Evolutionary conservation across 2,329 filamentous ascomycete genomes (phyloP), one percentile per base, ranked within the genome.

Genomic region (Xylaria sp.): DNA sequence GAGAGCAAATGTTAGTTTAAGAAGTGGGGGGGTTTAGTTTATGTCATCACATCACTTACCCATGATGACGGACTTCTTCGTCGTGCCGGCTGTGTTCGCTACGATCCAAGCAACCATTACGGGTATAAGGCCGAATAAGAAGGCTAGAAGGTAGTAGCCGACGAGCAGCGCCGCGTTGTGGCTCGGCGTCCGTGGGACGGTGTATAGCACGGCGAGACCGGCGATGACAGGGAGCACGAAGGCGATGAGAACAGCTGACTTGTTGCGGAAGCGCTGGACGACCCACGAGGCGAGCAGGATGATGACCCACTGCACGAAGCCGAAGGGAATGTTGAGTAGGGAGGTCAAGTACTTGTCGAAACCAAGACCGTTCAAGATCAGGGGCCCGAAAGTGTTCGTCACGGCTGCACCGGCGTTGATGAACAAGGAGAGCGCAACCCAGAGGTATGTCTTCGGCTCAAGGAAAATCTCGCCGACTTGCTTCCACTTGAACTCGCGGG

Each of bases 81-180:
- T 91, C 17, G 85, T 87, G 6, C 90, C 90, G 0, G 84, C 90
- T 0, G 89, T 91, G 76, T 92, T 92, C 7, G 86, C 88, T 5
- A 92, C 84, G 65, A 92, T 89, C 90, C 90, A 93, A 0, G 87
- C 85, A 0, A 92, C 86, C 30, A 91, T 86, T 9, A 92, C 80
- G 0, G 89, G 89, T 72, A 90, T 91, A 1, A 85, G 87, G 0
- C 88, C 88, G 69, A 89, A 92, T 8, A 92, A 80, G 76, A 91
- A 92, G 0, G 88, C 86, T 0, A 91, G 83, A 1, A 92, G 81
- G 72, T 92, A 92, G 77, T 91, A 92, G 0, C 85, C 89, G 0
- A 82, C 85, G 2, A 92, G 81, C 1, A 90, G 74, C 0, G 82
- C 79, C 0, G 83, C 81, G 53, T 82, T 81, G n/a, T 83, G 77